phyloP scores from a whole-genome alignment of 805 yeast genomes.

The Barnettozyma sucrosica region DNA sequence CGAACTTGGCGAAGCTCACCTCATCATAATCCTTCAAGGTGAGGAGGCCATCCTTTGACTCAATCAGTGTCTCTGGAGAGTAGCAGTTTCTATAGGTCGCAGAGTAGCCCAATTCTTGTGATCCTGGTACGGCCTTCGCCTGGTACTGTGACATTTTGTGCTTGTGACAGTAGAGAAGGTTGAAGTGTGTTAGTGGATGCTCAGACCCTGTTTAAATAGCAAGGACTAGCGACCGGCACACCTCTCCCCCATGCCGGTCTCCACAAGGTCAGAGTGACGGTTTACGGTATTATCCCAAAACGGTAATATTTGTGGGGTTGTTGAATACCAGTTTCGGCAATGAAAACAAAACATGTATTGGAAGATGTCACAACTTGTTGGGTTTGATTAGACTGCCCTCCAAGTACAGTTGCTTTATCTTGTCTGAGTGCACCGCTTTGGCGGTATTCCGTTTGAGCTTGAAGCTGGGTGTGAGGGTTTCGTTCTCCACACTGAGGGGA shows the following conservation, averaged over 20 bases:
- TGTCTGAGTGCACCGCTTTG: constrained; percentile 35
- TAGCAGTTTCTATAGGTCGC: constrained; percentile 35
- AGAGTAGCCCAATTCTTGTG: constrained; percentile 34
- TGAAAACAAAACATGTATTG: not conserved
- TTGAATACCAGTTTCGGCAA: not conserved
- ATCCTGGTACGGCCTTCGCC: constrained; percentile 9
- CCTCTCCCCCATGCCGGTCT: not conserved
- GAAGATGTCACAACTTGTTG: constrained; percentile 1
- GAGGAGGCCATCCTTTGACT: constrained; percentile 26
- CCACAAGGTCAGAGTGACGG: not conserved
- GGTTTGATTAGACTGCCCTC: constrained; percentile 34
- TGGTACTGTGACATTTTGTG: constrained; percentile 3
- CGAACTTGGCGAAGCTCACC: constrained; percentile 30
- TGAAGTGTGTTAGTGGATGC: not conserved
- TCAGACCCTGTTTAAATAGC: not conserved
- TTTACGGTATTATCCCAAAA: constrained; percentile 2
- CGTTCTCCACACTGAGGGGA: constrained; percentile 54
- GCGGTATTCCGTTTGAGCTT: constrained; percentile 49
- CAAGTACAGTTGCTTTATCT: constrained; percentile 38
- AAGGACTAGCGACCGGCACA: not conserved
- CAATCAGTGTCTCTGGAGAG: constrained; percentile 22
- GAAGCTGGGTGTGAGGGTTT: constrained; percentile 60
- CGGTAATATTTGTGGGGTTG: not conserved
- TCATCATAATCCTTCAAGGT: constrained; percentile 36
- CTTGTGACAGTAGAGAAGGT: not conserved